Percentiles rank a stretch among this genome's conserved stretches.
Conservation (phyloP, 179 eudicot genomes). For the Vitellaria paradoxa region DNA sequence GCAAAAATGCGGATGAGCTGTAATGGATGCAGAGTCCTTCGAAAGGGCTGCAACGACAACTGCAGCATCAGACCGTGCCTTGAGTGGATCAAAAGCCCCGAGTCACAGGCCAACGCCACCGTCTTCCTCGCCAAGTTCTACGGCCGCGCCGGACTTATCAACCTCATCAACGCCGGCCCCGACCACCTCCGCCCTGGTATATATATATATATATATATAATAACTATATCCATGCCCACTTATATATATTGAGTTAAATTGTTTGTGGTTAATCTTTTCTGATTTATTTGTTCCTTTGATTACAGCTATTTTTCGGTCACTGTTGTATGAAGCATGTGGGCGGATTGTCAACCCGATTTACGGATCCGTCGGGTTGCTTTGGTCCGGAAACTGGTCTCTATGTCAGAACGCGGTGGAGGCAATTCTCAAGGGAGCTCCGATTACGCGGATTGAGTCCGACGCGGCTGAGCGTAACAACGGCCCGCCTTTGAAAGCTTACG, state of each 20-base stretch:
- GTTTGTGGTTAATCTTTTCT: background rate
- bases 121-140: constrained; percentile 81
- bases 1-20: constrained; percentile 80
- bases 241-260: too few relatives aligned
- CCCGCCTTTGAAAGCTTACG: constrained; percentile 65
- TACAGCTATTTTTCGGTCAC: constrained; percentile 64
- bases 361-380: constrained; percentile 62
- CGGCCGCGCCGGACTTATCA: constrained; percentile 75
- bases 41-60: constrained; percentile 73
- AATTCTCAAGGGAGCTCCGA: constrained; percentile 54
- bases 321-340: constrained; percentile 73
- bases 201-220: background rate
- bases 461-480: constrained; percentile 40
- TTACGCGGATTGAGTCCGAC: constrained; percentile 46
- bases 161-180: constrained; percentile 77
- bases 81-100: constrained; percentile 65
- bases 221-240: too few relatives aligned
- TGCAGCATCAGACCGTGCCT: constrained; percentile 78
- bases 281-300: background rate
- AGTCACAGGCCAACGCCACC: constrained; percentile 78
- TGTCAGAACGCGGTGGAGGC: constrained; percentile 69
- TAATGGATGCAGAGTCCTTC: constrained; percentile 74
- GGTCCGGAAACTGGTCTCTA: constrained; percentile 65
- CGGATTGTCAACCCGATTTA: constrained; percentile 70
- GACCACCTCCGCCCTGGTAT: constrained; percentile 79